Evolutionary conservation across 177 flowering plant species (phyloP).

Genomic region (Vitis hybrid): DNA sequence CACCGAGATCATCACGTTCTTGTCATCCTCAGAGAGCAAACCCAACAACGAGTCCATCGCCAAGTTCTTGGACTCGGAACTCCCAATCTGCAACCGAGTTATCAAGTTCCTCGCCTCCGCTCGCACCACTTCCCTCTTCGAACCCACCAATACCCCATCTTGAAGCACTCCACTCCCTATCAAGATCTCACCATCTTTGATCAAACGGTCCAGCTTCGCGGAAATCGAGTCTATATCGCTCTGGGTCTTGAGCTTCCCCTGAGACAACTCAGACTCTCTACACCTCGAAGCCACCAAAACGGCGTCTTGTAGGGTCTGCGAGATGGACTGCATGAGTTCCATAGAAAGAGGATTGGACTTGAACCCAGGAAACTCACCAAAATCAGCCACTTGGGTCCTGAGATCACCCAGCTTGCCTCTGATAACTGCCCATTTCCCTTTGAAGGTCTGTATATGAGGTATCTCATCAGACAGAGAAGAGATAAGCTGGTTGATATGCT

Average conservation of each 20-base stretch:
- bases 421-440: constrained; percentile 64
- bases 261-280: constrained; percentile 26
- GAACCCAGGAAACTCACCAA: constrained; percentile 40
- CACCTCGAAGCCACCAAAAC: constrained; percentile 46
- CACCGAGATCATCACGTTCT: constrained; percentile 79
- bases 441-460: constrained; percentile 25
- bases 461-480: constrained; percentile 38
- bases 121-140: constrained; percentile 41
- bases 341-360: constrained; percentile 44
- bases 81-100: constrained; percentile 81
- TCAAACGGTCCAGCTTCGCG: constrained; percentile 50
- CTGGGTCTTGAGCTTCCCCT: constrained; percentile 85
- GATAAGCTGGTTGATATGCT: constrained; percentile 30
- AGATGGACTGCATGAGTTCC: constrained; percentile 54
- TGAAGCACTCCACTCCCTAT: constrained; percentile 62
- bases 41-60: constrained; percentile 63
- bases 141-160: constrained; percentile 22
- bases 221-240: constrained; percentile 67
- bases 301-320: constrained; percentile 48
- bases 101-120: constrained; percentile 52
- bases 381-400: constrained; percentile 48
- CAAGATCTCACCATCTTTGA: constrained; percentile 60
- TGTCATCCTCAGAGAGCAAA: constrained; percentile 68
- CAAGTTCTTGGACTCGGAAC: constrained; percentile 50
- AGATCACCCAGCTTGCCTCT: constrained; percentile 50